Evolutionary conservation across 2,329 filamentous ascomycete genomes (phyloP), one percentile per base, ranked within the genome.

Genomic region (Aureobasidium sp.): DNA sequence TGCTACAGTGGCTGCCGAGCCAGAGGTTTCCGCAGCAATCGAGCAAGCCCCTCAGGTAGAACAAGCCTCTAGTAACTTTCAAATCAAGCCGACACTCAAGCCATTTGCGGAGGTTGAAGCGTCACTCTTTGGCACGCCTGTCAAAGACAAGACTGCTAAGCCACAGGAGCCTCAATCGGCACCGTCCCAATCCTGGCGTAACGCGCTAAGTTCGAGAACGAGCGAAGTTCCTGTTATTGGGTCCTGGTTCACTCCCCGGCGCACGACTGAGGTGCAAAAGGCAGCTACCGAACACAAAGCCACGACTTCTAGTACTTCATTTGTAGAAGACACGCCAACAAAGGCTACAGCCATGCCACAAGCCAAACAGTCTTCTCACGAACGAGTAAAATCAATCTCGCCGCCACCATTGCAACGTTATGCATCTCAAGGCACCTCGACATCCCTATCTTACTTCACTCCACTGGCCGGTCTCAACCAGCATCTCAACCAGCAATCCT

Each of bases 361-460:
- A 37, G 34, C 3, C 34, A 37, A 37, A 37, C 34, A 37, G 21
- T 11, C 25, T 27, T 53, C 41, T 41, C 21, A 16, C 29, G 25
- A 44, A 5, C 49, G 60, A n/a, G 13, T n/a, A n/a, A 30, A 48
- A 7, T 34, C 48, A 11, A 57, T 64, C 37, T 64, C 63, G 10
- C 63, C 63, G 2, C 63, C 62, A 5, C 39, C 51, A 7, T 36
- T 63, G 3, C 34, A 49, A 29, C 49, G 59, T 1, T 42, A 45
- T 34, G 51, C 48, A 39, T 65, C 63, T 7, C 59, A 62, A 61
- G 78, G 77, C 48, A 67, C 76, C 41, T 69, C 68, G 1, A 79
- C 78, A 0, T 65, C 71, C 0, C 65, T 75, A n/a, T 70, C 73
- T 5, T 81, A 80, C 69, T 80, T 78, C 69, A 75, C 73, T 0